phyloP scores from a whole-genome alignment of 805 yeast genomes.

The Myxozyma melibiosi region DNA sequence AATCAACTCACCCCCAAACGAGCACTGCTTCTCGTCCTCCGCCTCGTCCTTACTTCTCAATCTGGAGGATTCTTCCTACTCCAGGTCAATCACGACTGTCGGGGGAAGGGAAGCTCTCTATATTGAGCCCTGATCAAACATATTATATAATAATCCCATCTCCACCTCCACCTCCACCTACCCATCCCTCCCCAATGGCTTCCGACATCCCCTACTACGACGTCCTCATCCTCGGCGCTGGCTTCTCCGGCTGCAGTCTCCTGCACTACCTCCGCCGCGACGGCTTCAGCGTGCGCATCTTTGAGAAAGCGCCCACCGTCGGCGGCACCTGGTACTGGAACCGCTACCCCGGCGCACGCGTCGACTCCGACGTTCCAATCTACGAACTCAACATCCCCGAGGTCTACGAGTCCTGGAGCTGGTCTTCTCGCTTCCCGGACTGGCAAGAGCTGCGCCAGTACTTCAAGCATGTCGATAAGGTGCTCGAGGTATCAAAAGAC shows the following conservation, averaged over 20 bases:
- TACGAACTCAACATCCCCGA: conserved; percentile 40
- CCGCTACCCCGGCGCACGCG: conserved; percentile 40
- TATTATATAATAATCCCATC: too few relatives aligned
- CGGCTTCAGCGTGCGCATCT: conserved; percentile 33
- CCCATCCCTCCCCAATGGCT: background rate
- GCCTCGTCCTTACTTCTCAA: too few relatives aligned
- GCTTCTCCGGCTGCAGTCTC: conserved; percentile 31
- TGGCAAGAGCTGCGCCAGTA: conserved; percentile 38
- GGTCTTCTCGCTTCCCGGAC: conserved; percentile 39
- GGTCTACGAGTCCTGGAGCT: conserved; percentile 38
- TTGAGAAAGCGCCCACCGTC: conserved; percentile 30
- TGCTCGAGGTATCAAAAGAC: conserved; percentile 37
- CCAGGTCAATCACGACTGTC: too few relatives aligned
- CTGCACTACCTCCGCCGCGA: conserved; percentile 30
- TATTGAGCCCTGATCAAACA: too few relatives aligned
- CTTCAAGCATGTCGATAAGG: conserved; percentile 38
- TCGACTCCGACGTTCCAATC: conserved; percentile 39
- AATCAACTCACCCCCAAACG: too few relatives aligned
- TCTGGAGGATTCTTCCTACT: too few relatives aligned
- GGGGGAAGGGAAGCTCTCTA: too few relatives aligned
- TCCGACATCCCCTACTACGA: conserved; percentile 13
- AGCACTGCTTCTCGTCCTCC: too few relatives aligned
- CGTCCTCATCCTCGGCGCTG: conserved; percentile 15
- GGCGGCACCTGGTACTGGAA: conserved; percentile 40
- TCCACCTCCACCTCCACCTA: background rate